Percentiles rank a stretch among this genome's conserved stretches.
Conservation (phyloP, 805 yeast species). For the Wickerhamiella galacta region DNA sequence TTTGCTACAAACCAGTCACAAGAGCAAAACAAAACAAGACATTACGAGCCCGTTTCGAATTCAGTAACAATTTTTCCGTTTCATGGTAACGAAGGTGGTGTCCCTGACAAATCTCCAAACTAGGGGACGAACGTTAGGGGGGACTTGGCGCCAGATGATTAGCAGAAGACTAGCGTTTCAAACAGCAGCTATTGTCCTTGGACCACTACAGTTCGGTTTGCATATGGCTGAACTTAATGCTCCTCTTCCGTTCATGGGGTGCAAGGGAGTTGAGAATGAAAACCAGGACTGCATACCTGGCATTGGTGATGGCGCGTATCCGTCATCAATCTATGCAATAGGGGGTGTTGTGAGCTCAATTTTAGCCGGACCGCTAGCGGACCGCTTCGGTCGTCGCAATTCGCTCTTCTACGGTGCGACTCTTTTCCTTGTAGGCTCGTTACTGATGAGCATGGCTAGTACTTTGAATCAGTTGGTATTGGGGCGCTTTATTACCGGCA, state of each 20-base stretch:
- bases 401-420: conserved; percentile 34
- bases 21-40: too few relatives aligned
- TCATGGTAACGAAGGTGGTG: too few relatives aligned
- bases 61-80: too few relatives aligned
- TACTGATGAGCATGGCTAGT: conserved; percentile 36
- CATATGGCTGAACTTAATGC: conserved; percentile 93
- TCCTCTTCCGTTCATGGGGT: conserved; percentile 56
- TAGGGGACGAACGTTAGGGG: too few relatives aligned
- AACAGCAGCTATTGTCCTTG: conserved; percentile 44
- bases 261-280: conserved; percentile 21
- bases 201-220: conserved; percentile 80
- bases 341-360: conserved; percentile 73
- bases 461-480: conserved; percentile 29
- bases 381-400: conserved; percentile 42
- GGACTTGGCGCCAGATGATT: too few relatives aligned
- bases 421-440: conserved; percentile 43
- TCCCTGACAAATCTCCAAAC: too few relatives aligned
- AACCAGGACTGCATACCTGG: conserved; percentile 37
- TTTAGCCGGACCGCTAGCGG: conserved; percentile 48
- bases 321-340: conserved; percentile 62
- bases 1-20: too few relatives aligned
- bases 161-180: conserved; percentile 1
- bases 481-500: conserved; percentile 67
- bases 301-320: conserved; percentile 46
- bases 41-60: too few relatives aligned